phyloP scores from a whole-genome alignment of 108 stramenopile genomes.

The Cyclotella atomus region DNA sequence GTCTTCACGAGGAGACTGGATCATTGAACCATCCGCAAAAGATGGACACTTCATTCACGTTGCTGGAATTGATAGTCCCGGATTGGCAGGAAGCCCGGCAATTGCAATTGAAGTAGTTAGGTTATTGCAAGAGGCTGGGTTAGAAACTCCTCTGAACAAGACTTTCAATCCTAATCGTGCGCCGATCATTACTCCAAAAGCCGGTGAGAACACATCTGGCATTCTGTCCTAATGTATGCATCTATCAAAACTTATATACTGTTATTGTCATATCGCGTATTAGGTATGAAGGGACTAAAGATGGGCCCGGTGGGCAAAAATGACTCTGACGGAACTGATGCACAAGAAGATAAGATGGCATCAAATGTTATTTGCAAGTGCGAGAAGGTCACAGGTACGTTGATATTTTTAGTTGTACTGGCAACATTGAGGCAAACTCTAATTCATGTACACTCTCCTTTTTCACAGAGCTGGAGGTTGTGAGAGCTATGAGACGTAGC shows the following conservation, averaged over 20 bases:
- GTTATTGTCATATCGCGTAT: neutral
- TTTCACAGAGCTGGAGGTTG: conserved; percentile 63
- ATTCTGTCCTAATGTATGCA: neutral
- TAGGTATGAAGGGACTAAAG: conserved; percentile 63
- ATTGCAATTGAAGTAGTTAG: conserved; percentile 78
- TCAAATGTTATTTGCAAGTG: conserved; percentile 80
- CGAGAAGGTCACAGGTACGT: conserved; percentile 69
- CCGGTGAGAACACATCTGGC: conserved; percentile 23
- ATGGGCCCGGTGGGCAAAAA: conserved; percentile 72
- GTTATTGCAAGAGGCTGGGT: conserved; percentile 64
- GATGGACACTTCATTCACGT: conserved; percentile 77
- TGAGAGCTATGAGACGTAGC: conserved; percentile 70
- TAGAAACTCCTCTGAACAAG: conserved; percentile 46
- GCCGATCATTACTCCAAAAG: conserved; percentile 79
- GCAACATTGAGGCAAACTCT: neutral
- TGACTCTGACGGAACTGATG: conserved; percentile 66
- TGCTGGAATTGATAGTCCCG: conserved; percentile 81
- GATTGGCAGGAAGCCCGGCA: conserved; percentile 80
- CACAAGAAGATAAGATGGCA: conserved; percentile 57
- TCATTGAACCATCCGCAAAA: conserved; percentile 68
- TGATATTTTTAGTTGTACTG: neutral
- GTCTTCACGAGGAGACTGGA: conserved; percentile 77
- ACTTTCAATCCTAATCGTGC: conserved; percentile 80
- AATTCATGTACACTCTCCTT: neutral
- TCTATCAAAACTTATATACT: neutral